phyloP scores from a whole-genome alignment of 345 rosid genomes.

The Eucalyptus curtisii region DNA sequence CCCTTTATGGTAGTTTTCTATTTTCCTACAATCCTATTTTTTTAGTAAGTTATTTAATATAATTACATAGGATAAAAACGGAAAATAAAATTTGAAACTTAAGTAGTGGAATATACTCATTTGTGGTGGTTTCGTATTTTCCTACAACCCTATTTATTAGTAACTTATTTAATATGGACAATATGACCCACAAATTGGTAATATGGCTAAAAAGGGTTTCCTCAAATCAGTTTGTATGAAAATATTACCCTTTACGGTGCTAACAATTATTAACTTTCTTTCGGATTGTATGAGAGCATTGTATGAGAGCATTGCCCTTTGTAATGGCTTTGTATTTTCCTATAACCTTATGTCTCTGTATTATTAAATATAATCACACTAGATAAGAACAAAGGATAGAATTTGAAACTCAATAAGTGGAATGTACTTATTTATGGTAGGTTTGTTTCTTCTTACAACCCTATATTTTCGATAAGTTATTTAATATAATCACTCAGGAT shows the following conservation, averaged over 20 bases:
- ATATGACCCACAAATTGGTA: neutral
- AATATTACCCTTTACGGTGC: neutral
- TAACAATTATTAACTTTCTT: neutral
- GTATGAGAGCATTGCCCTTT: neutral
- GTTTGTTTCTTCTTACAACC: neutral
- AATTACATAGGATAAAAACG: neutral
- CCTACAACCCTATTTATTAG: neutral
- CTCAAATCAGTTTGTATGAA: neutral
- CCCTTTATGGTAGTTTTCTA: neutral
- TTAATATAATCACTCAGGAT: neutral
- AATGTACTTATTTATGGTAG: neutral
- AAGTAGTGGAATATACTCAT: neutral
- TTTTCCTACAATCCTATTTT: neutral
- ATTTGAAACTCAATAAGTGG: neutral
- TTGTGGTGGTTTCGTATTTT: neutral
- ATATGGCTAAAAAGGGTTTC: neutral
- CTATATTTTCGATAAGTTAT: neutral
- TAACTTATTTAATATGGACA: neutral
- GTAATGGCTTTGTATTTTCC: neutral
- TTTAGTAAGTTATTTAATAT: neutral
- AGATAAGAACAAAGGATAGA: neutral
- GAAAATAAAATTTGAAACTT: neutral
- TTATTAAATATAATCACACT: neutral
- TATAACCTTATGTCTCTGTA: too few species aligned
- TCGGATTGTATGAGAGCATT: neutral